These are phyloP conservation scores for Tylopilus sp. DNA, from an alignment of 768 basidiomycete genomes.

Conservation along the genomic window DNA sequence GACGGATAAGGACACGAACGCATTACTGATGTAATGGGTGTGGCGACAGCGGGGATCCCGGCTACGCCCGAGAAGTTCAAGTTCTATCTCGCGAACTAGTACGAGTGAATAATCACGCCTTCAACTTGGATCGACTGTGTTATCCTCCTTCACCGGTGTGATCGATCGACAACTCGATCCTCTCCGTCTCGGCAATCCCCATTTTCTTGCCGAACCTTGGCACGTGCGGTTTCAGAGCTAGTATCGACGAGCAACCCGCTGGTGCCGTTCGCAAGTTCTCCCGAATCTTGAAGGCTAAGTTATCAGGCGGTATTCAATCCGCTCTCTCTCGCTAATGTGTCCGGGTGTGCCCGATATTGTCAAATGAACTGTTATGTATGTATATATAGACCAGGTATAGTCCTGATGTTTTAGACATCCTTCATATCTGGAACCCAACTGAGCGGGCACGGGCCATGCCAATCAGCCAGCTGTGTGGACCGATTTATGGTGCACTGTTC, in stretches of 20 bases:
- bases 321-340: neutral
- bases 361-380: neutral
- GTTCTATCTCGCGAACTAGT: too few species aligned
- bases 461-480: neutral
- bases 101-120: too few species aligned
- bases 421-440: neutral
- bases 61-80: too few species aligned
- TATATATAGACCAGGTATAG: neutral
- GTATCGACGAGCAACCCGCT: neutral
- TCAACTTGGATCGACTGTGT: too few species aligned
- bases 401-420: neutral
- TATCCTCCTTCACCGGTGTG: neutral
- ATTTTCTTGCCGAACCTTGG: neutral
- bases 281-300: neutral
- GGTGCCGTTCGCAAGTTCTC: neutral
- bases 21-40: too few species aligned
- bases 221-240: neutral
- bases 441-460: neutral
- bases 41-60: too few species aligned
- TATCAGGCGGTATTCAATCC: neutral
- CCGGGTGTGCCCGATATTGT: neutral
- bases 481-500: neutral
- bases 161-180: neutral
- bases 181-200: neutral
- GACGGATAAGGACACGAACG: too few species aligned